Conservation (phyloP, 768 basidiomycete genomes). For the Daedaleopsis sinensis region DNA sequence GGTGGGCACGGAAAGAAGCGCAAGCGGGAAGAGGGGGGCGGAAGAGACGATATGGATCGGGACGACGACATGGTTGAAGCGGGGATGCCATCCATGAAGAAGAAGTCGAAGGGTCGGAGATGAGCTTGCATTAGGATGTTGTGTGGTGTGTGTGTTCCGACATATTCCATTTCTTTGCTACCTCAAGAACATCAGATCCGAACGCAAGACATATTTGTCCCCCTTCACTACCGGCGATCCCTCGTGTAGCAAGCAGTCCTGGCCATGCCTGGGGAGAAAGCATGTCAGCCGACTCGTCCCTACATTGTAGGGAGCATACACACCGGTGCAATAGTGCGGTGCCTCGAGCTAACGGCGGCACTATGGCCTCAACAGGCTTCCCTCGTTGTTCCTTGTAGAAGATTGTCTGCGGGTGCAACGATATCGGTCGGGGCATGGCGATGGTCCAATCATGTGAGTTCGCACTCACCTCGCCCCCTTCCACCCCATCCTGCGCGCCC, state of each 20-base stretch:
- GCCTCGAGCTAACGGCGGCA: slow-evolving; percentile 59
- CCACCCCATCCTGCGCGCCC: slow-evolving; percentile 71
- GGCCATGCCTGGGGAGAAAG: slow-evolving; percentile 55
- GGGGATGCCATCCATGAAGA: slow-evolving; percentile 75
- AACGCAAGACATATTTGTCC: slow-evolving; percentile 73
- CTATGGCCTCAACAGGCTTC: slow-evolving; percentile 50
- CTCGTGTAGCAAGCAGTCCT: slow-evolving; percentile 74
- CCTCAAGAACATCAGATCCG: slow-evolving; percentile 69
- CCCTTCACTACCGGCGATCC: slow-evolving; percentile 63
- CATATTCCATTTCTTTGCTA: slow-evolving; percentile 21
- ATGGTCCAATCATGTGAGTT: background rate
- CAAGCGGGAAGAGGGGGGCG: slow-evolving; percentile 49
- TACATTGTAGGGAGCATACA: slow-evolving; percentile 18
- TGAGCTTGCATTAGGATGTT: slow-evolving; percentile 20
- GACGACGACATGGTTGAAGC: slow-evolving; percentile 94
- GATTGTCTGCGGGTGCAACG: slow-evolving; percentile 49
- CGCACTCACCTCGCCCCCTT: slow-evolving; percentile 62
- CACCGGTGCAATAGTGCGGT: slow-evolving; percentile 70
- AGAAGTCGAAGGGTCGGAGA: slow-evolving; percentile 46
- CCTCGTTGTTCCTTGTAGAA: slow-evolving; percentile 66
- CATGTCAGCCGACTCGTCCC: background rate
- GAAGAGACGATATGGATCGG: slow-evolving; percentile 78
- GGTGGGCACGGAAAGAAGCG: slow-evolving; percentile 52
- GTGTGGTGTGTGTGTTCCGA: background rate
- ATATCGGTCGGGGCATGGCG: background rate